These are phyloP conservation scores for Epichloe baconii DNA, from an alignment of 2,329 filamentous ascomycete genomes.

Conservation along the genomic window DNA sequence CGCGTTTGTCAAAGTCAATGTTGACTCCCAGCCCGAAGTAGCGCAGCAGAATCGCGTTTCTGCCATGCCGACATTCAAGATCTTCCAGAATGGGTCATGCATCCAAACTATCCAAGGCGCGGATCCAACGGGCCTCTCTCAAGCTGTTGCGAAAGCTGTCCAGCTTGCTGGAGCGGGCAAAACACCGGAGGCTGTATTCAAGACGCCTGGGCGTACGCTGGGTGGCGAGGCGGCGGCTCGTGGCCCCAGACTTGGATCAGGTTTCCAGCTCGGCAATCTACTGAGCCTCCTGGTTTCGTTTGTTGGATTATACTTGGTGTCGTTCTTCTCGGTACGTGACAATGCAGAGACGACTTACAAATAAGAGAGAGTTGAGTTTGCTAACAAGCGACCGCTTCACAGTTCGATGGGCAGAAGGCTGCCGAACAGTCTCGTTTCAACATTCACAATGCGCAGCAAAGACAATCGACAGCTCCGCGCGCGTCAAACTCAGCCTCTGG, in stretches of 20 bases:
- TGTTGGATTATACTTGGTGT: slow-evolving; percentile 47
- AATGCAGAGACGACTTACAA: slow-evolving; percentile 1
- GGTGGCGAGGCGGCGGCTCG: slow-evolving; percentile 25
- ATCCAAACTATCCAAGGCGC: slow-evolving; percentile 71
- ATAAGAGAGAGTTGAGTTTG: not conserved
- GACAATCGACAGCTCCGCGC: slow-evolving; percentile 1
- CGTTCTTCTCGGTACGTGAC: slow-evolving; percentile 43
- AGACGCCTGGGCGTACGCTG: slow-evolving; percentile 43
- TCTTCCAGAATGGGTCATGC: slow-evolving; percentile 65
- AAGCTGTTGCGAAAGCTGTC: slow-evolving; percentile 59
- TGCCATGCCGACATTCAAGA: slow-evolving; percentile 89
- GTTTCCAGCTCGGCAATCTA: slow-evolving; percentile 27
- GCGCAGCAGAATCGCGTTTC: slow-evolving; percentile 62
- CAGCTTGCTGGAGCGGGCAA: slow-evolving; percentile 35
- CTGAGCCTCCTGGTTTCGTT: slow-evolving; percentile 39
- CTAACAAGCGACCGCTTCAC: slow-evolving; percentile 12
- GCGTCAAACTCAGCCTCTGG: not conserved
- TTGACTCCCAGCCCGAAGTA: slow-evolving; percentile 13
- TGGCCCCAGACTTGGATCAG: slow-evolving; percentile 12
- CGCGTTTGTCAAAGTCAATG: slow-evolving; percentile 11
- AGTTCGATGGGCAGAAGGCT: slow-evolving; percentile 50
- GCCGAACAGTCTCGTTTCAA: slow-evolving; percentile 49
- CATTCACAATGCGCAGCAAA: slow-evolving; percentile 23
- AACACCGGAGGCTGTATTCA: slow-evolving; percentile 33
- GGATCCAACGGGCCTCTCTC: slow-evolving; percentile 60